A percentile compares a stretch with the other conserved stretches of the same genome.
Evolutionary conservation across 306 rosid genomes (phyloP).

Genomic region (Sicyos edulis): DNA sequence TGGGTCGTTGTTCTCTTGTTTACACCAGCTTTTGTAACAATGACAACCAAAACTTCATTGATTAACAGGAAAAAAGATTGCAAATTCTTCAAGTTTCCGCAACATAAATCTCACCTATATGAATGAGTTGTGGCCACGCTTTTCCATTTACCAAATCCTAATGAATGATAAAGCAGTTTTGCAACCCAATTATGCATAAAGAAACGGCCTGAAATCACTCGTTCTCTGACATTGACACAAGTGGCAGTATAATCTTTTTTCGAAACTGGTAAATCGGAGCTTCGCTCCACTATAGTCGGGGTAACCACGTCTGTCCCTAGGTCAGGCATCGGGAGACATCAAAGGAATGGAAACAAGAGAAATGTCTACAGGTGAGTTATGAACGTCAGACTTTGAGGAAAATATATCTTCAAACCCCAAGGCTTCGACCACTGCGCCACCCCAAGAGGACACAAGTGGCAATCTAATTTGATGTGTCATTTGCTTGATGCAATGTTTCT

Average conservation of each 20-base stretch:
- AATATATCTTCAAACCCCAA: too few species aligned
- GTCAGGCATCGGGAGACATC: too few species aligned
- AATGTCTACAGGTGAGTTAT: too few species aligned
- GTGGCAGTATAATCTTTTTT: neutral
- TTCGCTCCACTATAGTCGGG: too few species aligned
- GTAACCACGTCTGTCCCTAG: too few species aligned
- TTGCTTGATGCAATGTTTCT: neutral
- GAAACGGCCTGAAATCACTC: slow-evolving; percentile 5
- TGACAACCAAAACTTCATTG: slow-evolving; percentile 1
- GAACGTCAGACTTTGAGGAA: too few species aligned
- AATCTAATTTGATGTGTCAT: neutral
- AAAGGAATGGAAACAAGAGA: too few species aligned
- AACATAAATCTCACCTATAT: slow-evolving; percentile 11
- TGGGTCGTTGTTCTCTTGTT: slow-evolving; percentile 1
- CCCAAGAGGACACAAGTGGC: neutral
- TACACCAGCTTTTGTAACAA: neutral
- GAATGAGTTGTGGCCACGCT: neutral
- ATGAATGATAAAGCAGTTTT: neutral
- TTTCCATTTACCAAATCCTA: slow-evolving; percentile 5
- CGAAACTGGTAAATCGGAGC: too few species aligned
- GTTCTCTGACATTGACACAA: slow-evolving; percentile 10
- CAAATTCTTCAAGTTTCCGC: neutral
- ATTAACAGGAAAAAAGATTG: neutral
- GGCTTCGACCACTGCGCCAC: too few species aligned
- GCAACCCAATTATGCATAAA: slow-evolving; percentile 3